Base-by-base conservation (phyloP, 116 monocot species). In the Cymodocea nodosa region DNA sequence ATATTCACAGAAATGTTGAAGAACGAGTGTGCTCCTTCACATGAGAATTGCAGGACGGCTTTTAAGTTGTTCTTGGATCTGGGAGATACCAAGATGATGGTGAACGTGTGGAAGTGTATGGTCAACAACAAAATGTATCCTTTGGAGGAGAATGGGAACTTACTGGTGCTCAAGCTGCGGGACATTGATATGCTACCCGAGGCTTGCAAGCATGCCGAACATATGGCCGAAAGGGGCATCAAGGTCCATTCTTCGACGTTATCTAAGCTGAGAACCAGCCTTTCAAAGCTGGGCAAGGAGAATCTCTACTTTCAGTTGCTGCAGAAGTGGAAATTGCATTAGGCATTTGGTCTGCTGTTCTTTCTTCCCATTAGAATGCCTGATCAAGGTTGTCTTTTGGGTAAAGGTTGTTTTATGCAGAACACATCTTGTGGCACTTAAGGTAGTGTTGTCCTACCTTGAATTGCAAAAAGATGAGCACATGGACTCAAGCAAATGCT, bases 1-100 rank as follows among this genome's bases (percentile, higher is more conserved):
- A 35, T 85, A 18, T 78, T 91, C 52, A 79, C 50, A 0, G 92
- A 92, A 78, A 87, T 87, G 91, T 54, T 82, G 56, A 83, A 77
- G 78, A 92, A 87, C 55, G 92, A 87, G 63, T 76, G 59, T 30
- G 7, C 17, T 14, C 87, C 80, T 16, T 68, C 61, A 0, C 15
- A 61, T n/a, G 68, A 60, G 35, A 92, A 74, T 35, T 84, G 84
- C 55, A 23, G 12, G 12, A 35, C 30, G 13, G 80, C 78, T 0
- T 36, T 87, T 22, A 72, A 58, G 37, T 22, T 73, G 23, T 83
- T 76, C 48, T 16, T 77, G 70, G 78, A 82, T 66, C 12, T 15
- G 4, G 75, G 52, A 24, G 71, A 91, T 35, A 60, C 36, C 56
- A 70, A 85, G 10, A 71, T 64, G 61, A 73, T 59, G 35, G 56